Percentiles rank a stretch among this genome's conserved stretches.
phyloP scores from a whole-genome alignment of 169 alveolate species.

The Perkinsus chesapeaki region DNA sequence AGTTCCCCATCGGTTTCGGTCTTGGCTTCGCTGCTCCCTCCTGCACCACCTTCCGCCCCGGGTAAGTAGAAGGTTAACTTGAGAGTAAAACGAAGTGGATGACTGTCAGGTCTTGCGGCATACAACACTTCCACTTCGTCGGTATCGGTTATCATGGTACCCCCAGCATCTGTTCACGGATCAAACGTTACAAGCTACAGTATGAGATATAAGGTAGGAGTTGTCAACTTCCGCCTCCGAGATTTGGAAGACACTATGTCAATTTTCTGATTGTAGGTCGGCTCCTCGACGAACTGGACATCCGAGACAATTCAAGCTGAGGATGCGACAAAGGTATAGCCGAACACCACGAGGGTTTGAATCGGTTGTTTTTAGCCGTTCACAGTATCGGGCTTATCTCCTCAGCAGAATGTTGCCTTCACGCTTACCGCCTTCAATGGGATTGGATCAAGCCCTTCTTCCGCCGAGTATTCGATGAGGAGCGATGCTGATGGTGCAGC shows the following conservation, averaged over 20 bases:
- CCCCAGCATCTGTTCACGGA: not conserved
- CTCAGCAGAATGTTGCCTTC: not conserved
- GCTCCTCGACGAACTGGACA: not conserved
- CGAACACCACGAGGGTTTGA: too few species aligned
- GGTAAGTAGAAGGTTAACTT: not conserved
- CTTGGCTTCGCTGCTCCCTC: not conserved
- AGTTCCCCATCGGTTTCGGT: not conserved
- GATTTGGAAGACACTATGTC: too few species aligned
- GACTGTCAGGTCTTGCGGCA: not conserved
- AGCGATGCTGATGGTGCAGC: not conserved
- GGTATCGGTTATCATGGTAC: not conserved
- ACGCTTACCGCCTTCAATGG: not conserved
- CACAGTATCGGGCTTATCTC: not conserved
- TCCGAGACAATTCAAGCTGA: not conserved
- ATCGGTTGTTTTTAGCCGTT: not conserved
- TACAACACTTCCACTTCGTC: not conserved
- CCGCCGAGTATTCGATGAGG: not conserved
- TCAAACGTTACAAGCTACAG: not conserved
- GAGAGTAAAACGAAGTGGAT: not conserved
- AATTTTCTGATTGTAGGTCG: too few species aligned
- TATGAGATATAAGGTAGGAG: not conserved
- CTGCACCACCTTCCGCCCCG: not conserved
- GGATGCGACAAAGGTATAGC: not conserved
- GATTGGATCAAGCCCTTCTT: not conserved
- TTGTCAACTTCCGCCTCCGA: too few species aligned